Conservation (phyloP, 2,329 filamentous ascomycete species). For the Ophiostoma pallidulum region DNA sequence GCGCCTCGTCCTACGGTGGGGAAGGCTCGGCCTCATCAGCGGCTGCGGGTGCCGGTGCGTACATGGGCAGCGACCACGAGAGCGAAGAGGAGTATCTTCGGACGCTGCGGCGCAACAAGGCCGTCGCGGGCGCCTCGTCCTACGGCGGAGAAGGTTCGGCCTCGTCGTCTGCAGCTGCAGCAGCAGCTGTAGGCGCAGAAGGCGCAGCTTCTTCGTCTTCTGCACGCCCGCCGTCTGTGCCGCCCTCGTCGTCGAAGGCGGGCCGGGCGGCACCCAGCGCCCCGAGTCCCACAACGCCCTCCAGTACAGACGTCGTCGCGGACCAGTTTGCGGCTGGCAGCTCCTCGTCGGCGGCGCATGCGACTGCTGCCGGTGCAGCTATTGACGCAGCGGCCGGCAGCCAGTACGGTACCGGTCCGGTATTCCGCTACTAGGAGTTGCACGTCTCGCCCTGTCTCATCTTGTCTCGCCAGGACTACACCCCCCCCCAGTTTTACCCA, state of each 20-base stretch:
- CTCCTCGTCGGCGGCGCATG: neutral
- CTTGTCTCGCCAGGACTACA: no score
- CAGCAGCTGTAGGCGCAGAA: no score
- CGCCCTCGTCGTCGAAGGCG: neutral
- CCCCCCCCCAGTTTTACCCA: no score
- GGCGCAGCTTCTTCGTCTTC: neutral
- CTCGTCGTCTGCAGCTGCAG: neutral
- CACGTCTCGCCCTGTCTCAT: neutral
- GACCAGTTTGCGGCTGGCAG: no score
- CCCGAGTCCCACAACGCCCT: no score
- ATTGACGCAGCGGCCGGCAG: conserved; percentile 3
- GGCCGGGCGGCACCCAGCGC: neutral
- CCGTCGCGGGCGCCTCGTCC: neutral
- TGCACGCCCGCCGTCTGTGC: neutral
- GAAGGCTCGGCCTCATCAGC: neutral
- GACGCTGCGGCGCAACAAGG: conserved; percentile 7
- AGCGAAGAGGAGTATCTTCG: conserved; percentile 14
- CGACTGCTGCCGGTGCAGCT: neutral
- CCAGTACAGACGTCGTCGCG: no score
- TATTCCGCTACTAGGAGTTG: conserved; percentile 8
- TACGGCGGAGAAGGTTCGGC: neutral
- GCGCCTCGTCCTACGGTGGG: neutral
- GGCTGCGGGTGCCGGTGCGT: neutral
- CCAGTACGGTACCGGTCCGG: neutral
- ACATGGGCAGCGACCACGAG: conserved; percentile 9